phyloP scores from a whole-genome alignment of 441 rosid genomes.

The Macaranga tanarius region DNA sequence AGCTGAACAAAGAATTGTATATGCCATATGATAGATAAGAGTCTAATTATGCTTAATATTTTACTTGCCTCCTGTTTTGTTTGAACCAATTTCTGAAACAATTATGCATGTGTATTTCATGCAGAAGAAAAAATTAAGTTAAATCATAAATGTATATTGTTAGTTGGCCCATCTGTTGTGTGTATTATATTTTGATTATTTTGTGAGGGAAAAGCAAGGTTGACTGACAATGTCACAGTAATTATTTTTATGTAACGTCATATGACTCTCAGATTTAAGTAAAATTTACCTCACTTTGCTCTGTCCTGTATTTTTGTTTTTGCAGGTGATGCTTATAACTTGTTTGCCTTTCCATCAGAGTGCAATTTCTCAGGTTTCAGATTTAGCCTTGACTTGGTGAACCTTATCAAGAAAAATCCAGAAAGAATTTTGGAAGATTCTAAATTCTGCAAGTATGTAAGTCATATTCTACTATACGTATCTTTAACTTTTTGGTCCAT shows the following conservation, averaged over 20 bases:
- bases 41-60: background rate
- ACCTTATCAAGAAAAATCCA: slow-evolving; percentile 57
- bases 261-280: background rate
- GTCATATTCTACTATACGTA: slow-evolving; percentile 13
- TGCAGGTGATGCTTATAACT: slow-evolving; percentile 70
- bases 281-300: background rate
- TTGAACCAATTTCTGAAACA: slow-evolving; percentile 2
- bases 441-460: slow-evolving; percentile 54
- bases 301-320: slow-evolving; percentile 14
- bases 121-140: background rate
- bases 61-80: background rate
- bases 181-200: background rate
- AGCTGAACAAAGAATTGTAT: background rate
- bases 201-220: background rate
- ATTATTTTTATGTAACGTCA: background rate
- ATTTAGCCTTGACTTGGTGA: slow-evolving; percentile 75
- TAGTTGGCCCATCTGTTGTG: background rate
- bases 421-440: slow-evolving; percentile 52
- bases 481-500: slow-evolving; percentile 17
- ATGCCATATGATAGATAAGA: background rate
- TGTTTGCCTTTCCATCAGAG: slow-evolving; percentile 94
- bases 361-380: slow-evolving; percentile 97
- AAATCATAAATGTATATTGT: background rate
- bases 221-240: slow-evolving; percentile 4
- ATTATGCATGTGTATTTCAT: background rate